Evolutionary conservation across 805 yeast species (phyloP).

Genomic region (Barnettozyma pratensis): DNA sequence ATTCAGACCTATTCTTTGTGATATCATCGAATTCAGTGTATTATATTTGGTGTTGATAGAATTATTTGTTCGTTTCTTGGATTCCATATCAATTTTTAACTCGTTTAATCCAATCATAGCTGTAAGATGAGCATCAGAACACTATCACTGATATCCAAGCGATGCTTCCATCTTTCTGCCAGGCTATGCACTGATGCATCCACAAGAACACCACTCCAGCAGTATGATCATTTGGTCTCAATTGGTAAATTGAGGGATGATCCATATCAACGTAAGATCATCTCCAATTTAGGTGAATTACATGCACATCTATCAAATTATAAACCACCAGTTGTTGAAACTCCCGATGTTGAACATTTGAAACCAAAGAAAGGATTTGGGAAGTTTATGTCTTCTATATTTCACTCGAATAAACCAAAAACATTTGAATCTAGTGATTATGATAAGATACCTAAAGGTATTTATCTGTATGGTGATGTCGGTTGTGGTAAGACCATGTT

Average conservation of each 20-base stretch:
- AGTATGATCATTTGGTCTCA: conserved; percentile 45
- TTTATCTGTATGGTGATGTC: conserved; percentile 93
- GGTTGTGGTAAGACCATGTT: conserved; percentile 99
- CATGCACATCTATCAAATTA: conserved; percentile 52
- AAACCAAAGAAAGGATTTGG: conserved; percentile 44
- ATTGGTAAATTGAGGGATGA: conserved; percentile 60
- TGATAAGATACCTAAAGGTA: conserved; percentile 63
- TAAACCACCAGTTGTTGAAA: conserved; percentile 52
- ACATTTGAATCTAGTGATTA: conserved; percentile 21
- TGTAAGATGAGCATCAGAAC: not conserved
- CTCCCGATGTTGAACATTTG: conserved; percentile 48
- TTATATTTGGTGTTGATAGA: too few species aligned
- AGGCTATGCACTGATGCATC: conserved; percentile 7
- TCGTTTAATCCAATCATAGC: too few species aligned
- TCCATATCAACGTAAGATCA: conserved; percentile 71
- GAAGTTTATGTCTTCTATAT: conserved; percentile 25
- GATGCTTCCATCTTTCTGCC: conserved; percentile 6
- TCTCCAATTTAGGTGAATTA: conserved; percentile 53
- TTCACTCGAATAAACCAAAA: conserved; percentile 24
- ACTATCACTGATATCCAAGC: not conserved
- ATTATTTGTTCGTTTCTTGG: too few species aligned
- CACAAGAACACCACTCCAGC: conserved; percentile 41
- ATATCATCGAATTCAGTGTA: too few species aligned
- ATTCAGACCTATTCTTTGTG: too few species aligned
- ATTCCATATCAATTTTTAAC: too few species aligned